Percentiles rank a stretch among this genome's conserved stretches.
phyloP scores from a whole-genome alignment of 805 yeast species.

The Priceomyces fermenticarens region DNA sequence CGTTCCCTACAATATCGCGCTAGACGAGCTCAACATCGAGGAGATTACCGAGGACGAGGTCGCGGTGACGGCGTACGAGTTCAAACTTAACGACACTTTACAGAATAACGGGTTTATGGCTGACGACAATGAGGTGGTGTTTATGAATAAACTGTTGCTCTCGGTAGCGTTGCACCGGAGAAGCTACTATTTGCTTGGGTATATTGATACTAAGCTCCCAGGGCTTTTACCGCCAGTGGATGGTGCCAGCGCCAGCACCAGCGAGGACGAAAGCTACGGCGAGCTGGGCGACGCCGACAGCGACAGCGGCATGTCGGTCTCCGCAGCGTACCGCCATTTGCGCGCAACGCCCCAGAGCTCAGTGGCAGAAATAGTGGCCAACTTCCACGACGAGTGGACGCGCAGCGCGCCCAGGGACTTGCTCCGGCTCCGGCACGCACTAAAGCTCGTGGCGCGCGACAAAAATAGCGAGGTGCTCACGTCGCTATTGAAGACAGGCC shows the following conservation, averaged over 20 bases:
- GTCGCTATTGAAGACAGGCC: constrained; percentile 59
- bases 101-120: constrained; percentile 25
- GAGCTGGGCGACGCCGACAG: no score
- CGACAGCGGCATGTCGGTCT: constrained; percentile 7
- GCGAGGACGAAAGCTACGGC: no score
- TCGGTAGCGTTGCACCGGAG: constrained; percentile 59
- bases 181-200: constrained; percentile 56
- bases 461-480: constrained; percentile 54
- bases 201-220: constrained; percentile 41
- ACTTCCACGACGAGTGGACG: constrained; percentile 42
- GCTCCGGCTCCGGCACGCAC: constrained; percentile 52
- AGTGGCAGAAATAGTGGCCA: constrained; percentile 54
- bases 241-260: no score
- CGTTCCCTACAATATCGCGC: constrained; percentile 31
- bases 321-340: constrained; percentile 42
- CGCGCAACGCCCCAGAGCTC: constrained; percentile 50
- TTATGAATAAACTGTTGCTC: constrained; percentile 53
- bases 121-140: constrained; percentile 33
- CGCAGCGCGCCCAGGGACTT: constrained; percentile 43
- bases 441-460: constrained; percentile 52
- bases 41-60: constrained; percentile 56
- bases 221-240: constrained; percentile 18
- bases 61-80: constrained; percentile 69
- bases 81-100: constrained; percentile 53
- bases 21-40: constrained; percentile 36